Evolutionary conservation across 2,329 filamentous ascomycete species (phyloP).

Genomic region (Hypoxylon sp.): DNA sequence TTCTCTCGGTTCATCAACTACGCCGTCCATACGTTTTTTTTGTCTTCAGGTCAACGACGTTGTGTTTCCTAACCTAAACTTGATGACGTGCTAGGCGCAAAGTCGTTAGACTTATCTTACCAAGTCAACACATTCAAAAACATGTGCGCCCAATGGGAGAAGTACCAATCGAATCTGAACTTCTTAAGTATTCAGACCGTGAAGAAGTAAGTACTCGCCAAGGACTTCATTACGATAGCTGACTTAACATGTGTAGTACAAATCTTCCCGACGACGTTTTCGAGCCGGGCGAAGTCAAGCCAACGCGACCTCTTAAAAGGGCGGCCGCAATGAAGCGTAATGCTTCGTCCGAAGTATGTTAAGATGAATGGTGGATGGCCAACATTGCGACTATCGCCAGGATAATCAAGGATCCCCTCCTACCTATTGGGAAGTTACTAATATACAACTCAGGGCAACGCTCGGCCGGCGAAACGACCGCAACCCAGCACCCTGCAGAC

Average conservation of each 20-base stretch:
- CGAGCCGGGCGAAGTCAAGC: constrained; percentile 80
- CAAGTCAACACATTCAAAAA: constrained; percentile 90
- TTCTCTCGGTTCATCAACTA: constrained; percentile 1
- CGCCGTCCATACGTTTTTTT: constrained; percentile 42
- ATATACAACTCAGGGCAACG: constrained; percentile 49
- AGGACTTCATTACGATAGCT: constrained; percentile 29
- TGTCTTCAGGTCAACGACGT: constrained; percentile 20
- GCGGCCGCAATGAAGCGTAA: constrained; percentile 64
- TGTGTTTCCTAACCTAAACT: constrained; percentile 51
- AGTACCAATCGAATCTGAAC: constrained; percentile 81
- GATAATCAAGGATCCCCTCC: constrained; percentile 40
- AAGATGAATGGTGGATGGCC: constrained; percentile 49
- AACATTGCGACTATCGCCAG: constrained; percentile 44
- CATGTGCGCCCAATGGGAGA: constrained; percentile 82
- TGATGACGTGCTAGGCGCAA: constrained; percentile 68
- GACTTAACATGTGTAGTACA: constrained; percentile 69
- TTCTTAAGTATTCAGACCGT: constrained; percentile 86
- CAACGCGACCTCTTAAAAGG: constrained; percentile 70
- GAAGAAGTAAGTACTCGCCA: constrained; percentile 76
- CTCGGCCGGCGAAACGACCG: constrained; percentile 55
- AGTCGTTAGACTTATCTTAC: constrained; percentile 82
- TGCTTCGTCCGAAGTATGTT: constrained; percentile 59
- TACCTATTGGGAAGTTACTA: constrained; percentile 46
- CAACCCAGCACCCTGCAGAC: constrained; percentile 50
- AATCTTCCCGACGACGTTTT: constrained; percentile 94